A percentile compares a stretch with the other conserved stretches of the same genome.
Conservation (phyloP, 495 filamentous ascomycete genomes). For the Trypethelium eluteriae region DNA sequence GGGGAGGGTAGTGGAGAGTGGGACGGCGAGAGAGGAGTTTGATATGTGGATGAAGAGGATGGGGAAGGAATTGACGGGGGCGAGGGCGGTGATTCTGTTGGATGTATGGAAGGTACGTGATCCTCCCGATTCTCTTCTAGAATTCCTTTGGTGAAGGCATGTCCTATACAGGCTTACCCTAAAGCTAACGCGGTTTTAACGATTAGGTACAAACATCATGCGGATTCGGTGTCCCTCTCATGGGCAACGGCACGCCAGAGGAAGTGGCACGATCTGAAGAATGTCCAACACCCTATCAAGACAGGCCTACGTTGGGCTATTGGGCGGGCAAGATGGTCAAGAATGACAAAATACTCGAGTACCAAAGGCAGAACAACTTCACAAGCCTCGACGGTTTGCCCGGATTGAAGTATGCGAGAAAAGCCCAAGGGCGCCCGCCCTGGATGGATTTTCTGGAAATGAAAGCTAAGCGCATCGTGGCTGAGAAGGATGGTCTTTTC, state of each 20-base stretch:
- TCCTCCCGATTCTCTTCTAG: slow-evolving; percentile 23
- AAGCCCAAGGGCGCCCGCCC: slow-evolving; percentile 33
- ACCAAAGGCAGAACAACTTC: slow-evolving; percentile 44
- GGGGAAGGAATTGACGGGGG: slow-evolving; percentile 40
- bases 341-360: slow-evolving; percentile 38
- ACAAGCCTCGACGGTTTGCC: slow-evolving; percentile 49
- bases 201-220: slow-evolving; percentile 50
- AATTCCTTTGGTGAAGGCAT: neutral
- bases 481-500: slow-evolving; percentile 33
- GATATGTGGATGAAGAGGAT: slow-evolving; percentile 41
- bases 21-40: slow-evolving; percentile 41
- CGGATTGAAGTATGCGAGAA: slow-evolving; percentile 41
- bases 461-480: slow-evolving; percentile 29
- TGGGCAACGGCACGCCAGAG: slow-evolving; percentile 8
- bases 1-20: slow-evolving; percentile 61
- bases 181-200: neutral
- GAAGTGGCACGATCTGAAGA: slow-evolving; percentile 11
- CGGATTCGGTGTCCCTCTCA: slow-evolving; percentile 48
- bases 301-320: slow-evolving; percentile 42
- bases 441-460: slow-evolving; percentile 30
- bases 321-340: slow-evolving; percentile 39
- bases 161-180: neutral
- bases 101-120: slow-evolving; percentile 57
- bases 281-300: slow-evolving; percentile 26
- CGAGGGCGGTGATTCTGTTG: slow-evolving; percentile 56